Conservation (phyloP, 345 rosid species). For the Raphanus raphanistrum region DNA sequence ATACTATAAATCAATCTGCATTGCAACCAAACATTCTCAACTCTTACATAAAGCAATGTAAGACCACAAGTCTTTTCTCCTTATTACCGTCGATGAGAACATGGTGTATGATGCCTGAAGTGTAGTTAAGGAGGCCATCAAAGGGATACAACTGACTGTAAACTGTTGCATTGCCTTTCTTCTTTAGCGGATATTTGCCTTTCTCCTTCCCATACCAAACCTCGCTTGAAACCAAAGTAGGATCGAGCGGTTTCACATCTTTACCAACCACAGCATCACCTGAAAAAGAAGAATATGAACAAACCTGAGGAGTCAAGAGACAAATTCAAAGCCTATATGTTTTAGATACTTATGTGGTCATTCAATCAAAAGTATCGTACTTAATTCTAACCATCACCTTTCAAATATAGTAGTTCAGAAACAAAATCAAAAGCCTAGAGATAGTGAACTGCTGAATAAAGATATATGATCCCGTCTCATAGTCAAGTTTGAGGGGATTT, state of each 20-base stretch:
- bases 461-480: no score
- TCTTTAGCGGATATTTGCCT: no score
- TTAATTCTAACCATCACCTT: background rate
- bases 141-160: no score
- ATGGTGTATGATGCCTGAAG: slow-evolving; percentile 85
- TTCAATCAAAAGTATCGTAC: background rate
- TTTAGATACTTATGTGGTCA: background rate
- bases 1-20: background rate
- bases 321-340: background rate
- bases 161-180: no score
- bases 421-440: background rate
- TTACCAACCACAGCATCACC: slow-evolving; percentile 71
- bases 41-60: no score
- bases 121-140: slow-evolving; percentile 74
- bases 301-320: background rate
- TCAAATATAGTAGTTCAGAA: background rate
- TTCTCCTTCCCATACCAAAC: no score
- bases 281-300: slow-evolving; percentile 33
- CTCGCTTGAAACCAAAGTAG: slow-evolving; percentile 56
- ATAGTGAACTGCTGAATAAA: background rate
- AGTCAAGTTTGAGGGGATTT: no score
- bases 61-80: background rate
- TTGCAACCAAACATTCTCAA: background rate
- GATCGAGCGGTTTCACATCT: slow-evolving; percentile 61
- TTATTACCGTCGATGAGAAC: slow-evolving; percentile 63